Conservation (phyloP, 257 asterid species). For the Verbena officinalis region DNA sequence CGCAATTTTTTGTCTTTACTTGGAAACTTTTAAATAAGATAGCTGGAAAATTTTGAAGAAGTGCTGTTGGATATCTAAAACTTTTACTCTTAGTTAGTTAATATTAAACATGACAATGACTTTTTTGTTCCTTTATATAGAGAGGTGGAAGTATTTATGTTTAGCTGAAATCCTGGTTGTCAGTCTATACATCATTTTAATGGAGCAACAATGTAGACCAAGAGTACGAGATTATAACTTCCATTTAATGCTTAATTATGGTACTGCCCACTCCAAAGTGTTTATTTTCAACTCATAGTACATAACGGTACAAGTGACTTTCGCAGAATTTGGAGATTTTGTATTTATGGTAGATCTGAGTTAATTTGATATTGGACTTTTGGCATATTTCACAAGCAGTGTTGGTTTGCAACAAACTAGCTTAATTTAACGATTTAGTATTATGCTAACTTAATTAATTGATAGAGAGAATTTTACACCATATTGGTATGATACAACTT, state of each 20-base stretch:
- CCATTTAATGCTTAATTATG: not conserved
- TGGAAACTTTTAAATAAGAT: slow-evolving; percentile 16
- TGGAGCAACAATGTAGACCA: slow-evolving; percentile 3
- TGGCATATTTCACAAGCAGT: too few species aligned
- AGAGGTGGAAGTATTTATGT: slow-evolving; percentile 4
- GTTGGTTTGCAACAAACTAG: too few species aligned
- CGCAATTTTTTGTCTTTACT: not conserved
- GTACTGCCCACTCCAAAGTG: not conserved
- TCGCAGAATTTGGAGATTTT: not conserved
- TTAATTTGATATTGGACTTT: too few species aligned
- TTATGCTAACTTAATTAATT: too few species aligned
- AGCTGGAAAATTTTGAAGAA: slow-evolving; percentile 12
- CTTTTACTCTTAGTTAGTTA: slow-evolving; percentile 23
- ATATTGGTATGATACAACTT: too few species aligned
- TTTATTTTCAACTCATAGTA: not conserved
- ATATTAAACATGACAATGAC: slow-evolving; percentile 25
- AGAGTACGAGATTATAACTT: not conserved
- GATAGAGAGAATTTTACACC: too few species aligned
- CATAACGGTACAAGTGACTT: not conserved
- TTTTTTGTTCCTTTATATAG: not conserved
- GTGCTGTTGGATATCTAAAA: not conserved
- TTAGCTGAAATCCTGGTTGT: not conserved
- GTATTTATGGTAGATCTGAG: too few species aligned
- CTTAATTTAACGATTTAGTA: too few species aligned
- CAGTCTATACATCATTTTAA: not conserved